Evolutionary conservation across 2,329 filamentous ascomycete species (phyloP), one percentile per base, ranked within the genome.

Genomic region (Verticillium longisporum): DNA sequence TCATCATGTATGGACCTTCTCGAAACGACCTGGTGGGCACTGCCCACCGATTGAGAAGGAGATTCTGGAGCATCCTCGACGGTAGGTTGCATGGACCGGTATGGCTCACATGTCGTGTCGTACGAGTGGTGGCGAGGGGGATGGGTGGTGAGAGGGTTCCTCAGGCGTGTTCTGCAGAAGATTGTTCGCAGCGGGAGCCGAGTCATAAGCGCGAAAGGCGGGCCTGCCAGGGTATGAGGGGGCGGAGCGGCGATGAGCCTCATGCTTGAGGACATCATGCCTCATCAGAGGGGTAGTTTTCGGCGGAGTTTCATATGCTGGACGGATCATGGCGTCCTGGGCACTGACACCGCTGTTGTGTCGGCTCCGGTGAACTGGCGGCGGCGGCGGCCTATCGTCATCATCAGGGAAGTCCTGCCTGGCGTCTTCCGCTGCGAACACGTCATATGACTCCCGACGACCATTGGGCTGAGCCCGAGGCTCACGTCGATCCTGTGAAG

Each of bases 1-100:
- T 80, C 77, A 31, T 78, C 75, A 26, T 55, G 32, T 26, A 55
- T 34, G 13, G 53, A 66, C 37, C 61, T 64, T 21, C 68, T 70
- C 1, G 68, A 69, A 6, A 63, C 64, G 18, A 69, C 68, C 50
- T 70, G 68, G 55, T 65, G 67, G 1, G 69, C 66, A 6, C 66
- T 68, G n/a, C 68, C 62, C 10, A 62, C 59, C 1, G 68, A 59
- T 3, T 68, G 66, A 2, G 70, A 68, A 1, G 78, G 75, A 1
- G 82, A 81, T 57, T 87, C 84, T 4, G 86, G 85, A 6, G 81
- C 84, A 64, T 89, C 86, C 68, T 89, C 87, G 6, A 86, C 85
- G 6, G 82, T 87, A 2, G 82, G 84, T 66, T 87, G 85, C 82
- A 85, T 81, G 1, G 80, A 79, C 61, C 78, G 77, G 67, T 77